Conservation (phyloP, 768 basidiomycete species). For the Imleria badia region DNA sequence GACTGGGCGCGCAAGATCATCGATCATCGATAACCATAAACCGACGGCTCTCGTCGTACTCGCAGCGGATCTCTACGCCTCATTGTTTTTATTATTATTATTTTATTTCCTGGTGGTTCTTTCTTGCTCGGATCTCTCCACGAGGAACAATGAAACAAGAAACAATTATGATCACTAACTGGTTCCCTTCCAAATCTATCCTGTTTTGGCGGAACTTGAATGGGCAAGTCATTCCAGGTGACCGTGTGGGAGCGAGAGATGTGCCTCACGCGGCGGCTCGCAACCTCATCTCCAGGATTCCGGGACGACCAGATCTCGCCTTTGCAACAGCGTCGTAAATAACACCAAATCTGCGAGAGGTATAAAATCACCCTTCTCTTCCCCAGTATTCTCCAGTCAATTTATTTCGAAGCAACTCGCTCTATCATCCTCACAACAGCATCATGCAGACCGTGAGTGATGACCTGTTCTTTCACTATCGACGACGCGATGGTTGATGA, state of each 20-base stretch:
- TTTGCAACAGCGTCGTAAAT: neutral
- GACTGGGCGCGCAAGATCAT: too few species aligned
- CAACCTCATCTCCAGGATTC: too few species aligned
- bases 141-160: too few species aligned
- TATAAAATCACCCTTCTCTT: too few species aligned
- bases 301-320: neutral
- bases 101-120: neutral
- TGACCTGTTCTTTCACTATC: neutral
- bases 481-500: neutral
- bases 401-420: neutral
- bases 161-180: too few species aligned
- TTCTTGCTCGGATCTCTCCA: too few species aligned
- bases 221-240: neutral
- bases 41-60: neutral
- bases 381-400: neutral
- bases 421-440: neutral
- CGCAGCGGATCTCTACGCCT: neutral
- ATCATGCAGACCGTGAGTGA: constrained; percentile 24
- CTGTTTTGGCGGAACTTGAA: neutral
- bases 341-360: neutral
- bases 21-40: too few species aligned
- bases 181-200: neutral
- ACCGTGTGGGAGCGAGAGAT: neutral
- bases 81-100: neutral
- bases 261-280: too few species aligned